phyloP scores from a whole-genome alignment of 768 basidiomycete genomes.

The Trametes sanguinea region DNA sequence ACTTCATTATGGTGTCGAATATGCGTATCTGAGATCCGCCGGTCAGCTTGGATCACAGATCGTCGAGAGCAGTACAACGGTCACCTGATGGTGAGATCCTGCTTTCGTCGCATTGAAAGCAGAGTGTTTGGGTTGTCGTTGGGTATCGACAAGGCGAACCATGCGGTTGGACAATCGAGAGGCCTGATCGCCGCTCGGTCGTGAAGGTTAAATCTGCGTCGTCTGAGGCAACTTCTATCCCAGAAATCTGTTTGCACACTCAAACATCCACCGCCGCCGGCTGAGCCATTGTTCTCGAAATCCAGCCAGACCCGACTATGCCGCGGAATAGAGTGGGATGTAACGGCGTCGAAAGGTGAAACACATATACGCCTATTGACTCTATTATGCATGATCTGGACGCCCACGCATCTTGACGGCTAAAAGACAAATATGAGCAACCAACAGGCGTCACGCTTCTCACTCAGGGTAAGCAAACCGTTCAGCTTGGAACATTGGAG shows the following conservation, averaged over 20 bases:
- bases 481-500: too few species aligned
- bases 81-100: slow-evolving; percentile 19
- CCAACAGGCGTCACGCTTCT: too few species aligned
- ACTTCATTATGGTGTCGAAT: neutral
- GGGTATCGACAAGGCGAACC: slow-evolving; percentile 7
- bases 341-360: too few species aligned
- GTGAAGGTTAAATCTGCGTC: slow-evolving; percentile 8
- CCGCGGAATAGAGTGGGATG: too few species aligned
- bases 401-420: too few species aligned
- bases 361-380: too few species aligned
- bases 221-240: slow-evolving; percentile 4
- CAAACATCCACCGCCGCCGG: neutral
- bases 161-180: neutral
- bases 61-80: slow-evolving; percentile 15
- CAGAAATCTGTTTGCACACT: slow-evolving; percentile 5
- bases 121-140: slow-evolving; percentile 2
- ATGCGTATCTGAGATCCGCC: slow-evolving; percentile 17
- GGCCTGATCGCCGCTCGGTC: slow-evolving; percentile 9
- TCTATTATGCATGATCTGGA: too few species aligned
- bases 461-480: too few species aligned
- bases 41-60: slow-evolving; percentile 18
- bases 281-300: neutral
- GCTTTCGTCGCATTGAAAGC: neutral
- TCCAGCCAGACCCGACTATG: too few species aligned
- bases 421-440: too few species aligned